Evolutionary conservation across 495 filamentous ascomycete species (phyloP).

Genomic region (Tuber borchii): DNA sequence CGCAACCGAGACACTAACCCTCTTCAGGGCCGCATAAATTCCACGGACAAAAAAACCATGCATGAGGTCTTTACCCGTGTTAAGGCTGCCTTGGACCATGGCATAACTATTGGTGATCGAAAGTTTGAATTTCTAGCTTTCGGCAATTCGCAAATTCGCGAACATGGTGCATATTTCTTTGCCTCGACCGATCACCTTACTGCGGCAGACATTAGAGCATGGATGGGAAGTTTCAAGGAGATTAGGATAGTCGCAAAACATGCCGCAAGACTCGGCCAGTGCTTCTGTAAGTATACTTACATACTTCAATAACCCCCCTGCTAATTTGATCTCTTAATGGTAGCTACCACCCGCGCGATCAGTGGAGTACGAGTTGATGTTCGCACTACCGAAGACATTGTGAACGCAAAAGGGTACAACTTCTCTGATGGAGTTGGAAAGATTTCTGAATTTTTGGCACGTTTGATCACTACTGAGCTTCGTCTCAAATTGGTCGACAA

Average conservation of each 20-base stretch:
- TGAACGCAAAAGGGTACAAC: constrained; percentile 56
- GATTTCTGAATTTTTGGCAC: constrained; percentile 71
- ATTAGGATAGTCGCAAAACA: constrained; percentile 77
- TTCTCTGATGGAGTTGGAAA: constrained; percentile 95
- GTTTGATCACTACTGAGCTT: constrained; percentile 61
- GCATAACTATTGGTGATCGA: constrained; percentile 72
- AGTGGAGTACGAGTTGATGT: constrained; percentile 45
- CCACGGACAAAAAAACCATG: constrained; percentile 51
- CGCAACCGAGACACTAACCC: constrained; percentile 25
- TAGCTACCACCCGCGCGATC: constrained; percentile 69
- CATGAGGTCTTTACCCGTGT: constrained; percentile 71
- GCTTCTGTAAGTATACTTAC: constrained; percentile 55
- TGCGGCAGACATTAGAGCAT: constrained; percentile 68
- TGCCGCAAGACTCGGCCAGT: constrained; percentile 82
- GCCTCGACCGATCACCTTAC: constrained; percentile 55
- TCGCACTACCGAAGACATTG: constrained; percentile 47
- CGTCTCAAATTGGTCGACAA: constrained; percentile 46
- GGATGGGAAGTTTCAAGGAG: constrained; percentile 82
- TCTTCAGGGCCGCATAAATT: constrained; percentile 52
- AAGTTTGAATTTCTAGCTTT: constrained; percentile 89
- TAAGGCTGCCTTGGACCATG: constrained; percentile 62
- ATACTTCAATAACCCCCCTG: neutral
- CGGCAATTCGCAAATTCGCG: constrained; percentile 90
- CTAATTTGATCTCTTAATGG: constrained; percentile 15
- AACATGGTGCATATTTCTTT: constrained; percentile 89